phyloP scores from a whole-genome alignment of 495 filamentous ascomycete genomes.

The Terfezia boudieri region DNA sequence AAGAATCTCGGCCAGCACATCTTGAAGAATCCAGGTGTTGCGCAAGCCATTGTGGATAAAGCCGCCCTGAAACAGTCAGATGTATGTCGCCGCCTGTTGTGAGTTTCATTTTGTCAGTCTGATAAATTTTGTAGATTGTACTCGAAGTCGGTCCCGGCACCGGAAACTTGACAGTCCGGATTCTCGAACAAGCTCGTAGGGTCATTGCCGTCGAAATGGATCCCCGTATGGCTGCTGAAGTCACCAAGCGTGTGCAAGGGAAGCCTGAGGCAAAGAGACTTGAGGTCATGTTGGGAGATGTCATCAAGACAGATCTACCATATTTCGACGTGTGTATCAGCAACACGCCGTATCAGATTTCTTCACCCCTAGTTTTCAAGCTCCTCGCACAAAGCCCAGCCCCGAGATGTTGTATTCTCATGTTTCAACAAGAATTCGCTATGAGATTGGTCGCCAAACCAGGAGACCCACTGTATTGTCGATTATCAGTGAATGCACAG shows the following conservation, averaged over 20 bases:
- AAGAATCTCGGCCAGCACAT: conserved; percentile 78
- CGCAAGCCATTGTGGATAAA: conserved; percentile 70
- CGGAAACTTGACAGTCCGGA: conserved; percentile 72
- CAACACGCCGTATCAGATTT: conserved; percentile 91
- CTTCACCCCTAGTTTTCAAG: conserved; percentile 77
- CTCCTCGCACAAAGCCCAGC: conserved; percentile 58
- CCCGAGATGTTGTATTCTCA: conserved; percentile 59
- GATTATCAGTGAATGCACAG: conserved; percentile 75
- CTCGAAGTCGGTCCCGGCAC: conserved; percentile 61
- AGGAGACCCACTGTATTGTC: conserved; percentile 63
- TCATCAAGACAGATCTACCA: conserved; percentile 74
- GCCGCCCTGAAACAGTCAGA: conserved; percentile 77
- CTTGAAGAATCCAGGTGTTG: conserved; percentile 84
- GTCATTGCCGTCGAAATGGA: conserved; percentile 85
- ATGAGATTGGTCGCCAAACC: conserved; percentile 54
- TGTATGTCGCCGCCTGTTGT: conserved; percentile 18
- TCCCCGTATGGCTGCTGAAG: conserved; percentile 87
- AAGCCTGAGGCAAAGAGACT: conserved; percentile 57
- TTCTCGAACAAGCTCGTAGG: conserved; percentile 66
- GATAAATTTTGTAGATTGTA: conserved; percentile 26
- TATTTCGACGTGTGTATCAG: conserved; percentile 79
- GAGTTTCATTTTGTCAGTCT: neutral
- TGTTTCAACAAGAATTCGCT: conserved; percentile 70
- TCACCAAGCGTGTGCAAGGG: conserved; percentile 82
- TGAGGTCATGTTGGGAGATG: conserved; percentile 73